Conservation (phyloP, 2,329 filamentous ascomycete species). For the Cladorrhinum sp. region DNA sequence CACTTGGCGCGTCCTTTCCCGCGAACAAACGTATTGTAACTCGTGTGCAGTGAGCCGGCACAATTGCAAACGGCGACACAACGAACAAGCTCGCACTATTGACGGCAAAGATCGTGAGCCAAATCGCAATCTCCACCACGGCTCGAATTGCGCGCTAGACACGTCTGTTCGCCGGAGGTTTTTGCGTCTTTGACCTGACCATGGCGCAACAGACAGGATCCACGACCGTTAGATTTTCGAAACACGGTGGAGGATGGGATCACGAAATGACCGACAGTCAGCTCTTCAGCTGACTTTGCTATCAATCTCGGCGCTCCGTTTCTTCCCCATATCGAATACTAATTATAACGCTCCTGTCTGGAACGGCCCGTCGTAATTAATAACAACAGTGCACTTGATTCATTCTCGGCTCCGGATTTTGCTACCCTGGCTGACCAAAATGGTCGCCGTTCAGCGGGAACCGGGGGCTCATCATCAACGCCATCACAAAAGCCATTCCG, state of each 20-base stretch:
- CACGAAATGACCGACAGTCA: slow-evolving; percentile 11
- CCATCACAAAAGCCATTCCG: slow-evolving; percentile 22
- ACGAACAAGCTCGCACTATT: background rate
- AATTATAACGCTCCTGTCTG: slow-evolving; percentile 6
- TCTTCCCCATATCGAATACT: background rate
- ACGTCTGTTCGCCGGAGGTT: background rate
- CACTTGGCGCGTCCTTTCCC: slow-evolving; percentile 1
- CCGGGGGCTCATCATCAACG: slow-evolving; percentile 10
- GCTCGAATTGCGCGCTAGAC: background rate
- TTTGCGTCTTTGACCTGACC: background rate
- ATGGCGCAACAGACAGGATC: slow-evolving; percentile 7
- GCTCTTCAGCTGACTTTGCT: background rate
- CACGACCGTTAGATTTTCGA: background rate
- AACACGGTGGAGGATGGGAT: slow-evolving; percentile 2
- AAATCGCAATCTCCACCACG: background rate
- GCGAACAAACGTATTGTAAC: too few relatives aligned
- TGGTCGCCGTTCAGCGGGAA: slow-evolving; percentile 17
- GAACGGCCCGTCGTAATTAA: background rate
- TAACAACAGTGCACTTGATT: background rate
- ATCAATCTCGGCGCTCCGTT: slow-evolving; percentile 7
- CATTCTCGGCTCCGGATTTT: background rate
- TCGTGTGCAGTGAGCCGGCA: too few relatives aligned
- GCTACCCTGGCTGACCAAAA: slow-evolving; percentile 5
- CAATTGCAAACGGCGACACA: background rate
- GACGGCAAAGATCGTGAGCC: background rate